Base-by-base conservation (phyloP, 1,284 basidiomycete genomes). In the Pseudozyma sp. region DNA sequence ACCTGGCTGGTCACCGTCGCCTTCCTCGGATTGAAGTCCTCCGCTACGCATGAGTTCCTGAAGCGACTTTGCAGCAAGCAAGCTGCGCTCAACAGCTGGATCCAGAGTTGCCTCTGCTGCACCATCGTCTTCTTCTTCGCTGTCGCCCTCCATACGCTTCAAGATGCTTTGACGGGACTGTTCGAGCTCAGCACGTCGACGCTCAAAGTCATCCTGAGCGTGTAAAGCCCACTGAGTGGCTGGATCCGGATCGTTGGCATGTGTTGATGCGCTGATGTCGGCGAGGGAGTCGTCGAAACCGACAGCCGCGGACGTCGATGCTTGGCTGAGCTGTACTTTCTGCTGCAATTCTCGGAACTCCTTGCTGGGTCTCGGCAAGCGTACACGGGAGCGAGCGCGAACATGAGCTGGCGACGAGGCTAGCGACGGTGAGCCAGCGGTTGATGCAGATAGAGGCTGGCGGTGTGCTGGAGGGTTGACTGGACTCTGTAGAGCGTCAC, bases 121-220 rank as follows among this genome's bases (percentile, higher is more conserved):
- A 42, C n/a, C 31, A 5, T 48, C 39, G 2, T 21, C 16, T 13
- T 48, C 42, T 10, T 47, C 12, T 25, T 43, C 18, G 3, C 21
- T 44, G 12, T 35, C 47, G n/a, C 31, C 31, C 14, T 49, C 50
- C 12, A 70, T 16, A 18, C 49, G 68, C 35, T 59, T 64, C 44
- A 64, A 18, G 11, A 64, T 19, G 3, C 45, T 47, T 53, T 53
- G 44, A 9, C 67, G 67, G 8, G 63, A 70, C 31, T 31, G 52
- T 36, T 67, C 52, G 36, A 70, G 45, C 5, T 75, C 63, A 21
- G 59, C 56, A 13, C 56, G 59, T 3, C 64, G 69, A 43, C 52
- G 63, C 14, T 76, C 73, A 21, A 76, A 76, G 49, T 76, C 73
- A 12, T 59, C 36, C 39, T 76, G 73, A 44, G 73, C 73, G 31